A percentile compares a stretch with the other conserved stretches of the same genome.
Evolutionary conservation across 805 yeast species (phyloP).

Genomic region (Lachancea cidri): DNA sequence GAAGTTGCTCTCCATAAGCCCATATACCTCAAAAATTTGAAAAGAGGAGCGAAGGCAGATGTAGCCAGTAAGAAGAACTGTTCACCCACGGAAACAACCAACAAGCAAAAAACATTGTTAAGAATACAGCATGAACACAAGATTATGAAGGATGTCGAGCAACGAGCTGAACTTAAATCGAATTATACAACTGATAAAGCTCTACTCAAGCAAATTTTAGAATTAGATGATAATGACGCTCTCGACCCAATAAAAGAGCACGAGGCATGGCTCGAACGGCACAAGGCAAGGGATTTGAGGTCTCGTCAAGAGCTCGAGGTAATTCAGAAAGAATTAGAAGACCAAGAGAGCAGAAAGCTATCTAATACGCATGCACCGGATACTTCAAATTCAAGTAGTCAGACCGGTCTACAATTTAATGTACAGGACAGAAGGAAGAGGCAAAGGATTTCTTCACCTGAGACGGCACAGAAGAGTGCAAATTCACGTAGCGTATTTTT

Average conservation of each 20-base stretch:
- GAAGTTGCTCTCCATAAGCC: constrained; percentile 25
- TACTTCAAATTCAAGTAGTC: neutral
- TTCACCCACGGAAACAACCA: neutral
- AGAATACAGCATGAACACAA: constrained; percentile 15
- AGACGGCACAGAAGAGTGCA: neutral
- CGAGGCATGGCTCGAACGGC: constrained; percentile 22
- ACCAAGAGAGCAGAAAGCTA: constrained; percentile 20
- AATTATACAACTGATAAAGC: constrained; percentile 23
- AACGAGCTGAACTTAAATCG: neutral
- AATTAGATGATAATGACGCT: constrained; percentile 26
- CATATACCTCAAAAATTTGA: constrained; percentile 17
- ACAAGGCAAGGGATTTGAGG: constrained; percentile 15
- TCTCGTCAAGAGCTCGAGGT: constrained; percentile 19
- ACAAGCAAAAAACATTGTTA: constrained; percentile 1
- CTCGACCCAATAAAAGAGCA: constrained; percentile 21
- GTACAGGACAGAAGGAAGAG: neutral
- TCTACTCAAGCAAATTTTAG: constrained; percentile 16
- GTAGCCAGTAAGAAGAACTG: neutral
- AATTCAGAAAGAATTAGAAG: constrained; percentile 26
- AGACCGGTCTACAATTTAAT: neutral
- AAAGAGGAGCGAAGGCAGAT: neutral
- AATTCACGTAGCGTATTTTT: neutral
- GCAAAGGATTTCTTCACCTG: neutral
- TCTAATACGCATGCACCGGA: constrained; percentile 4
- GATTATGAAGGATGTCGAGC: constrained; percentile 3